phyloP scores from a whole-genome alignment of 164 flowering plant genomes.

The Litsea cubeba region DNA sequence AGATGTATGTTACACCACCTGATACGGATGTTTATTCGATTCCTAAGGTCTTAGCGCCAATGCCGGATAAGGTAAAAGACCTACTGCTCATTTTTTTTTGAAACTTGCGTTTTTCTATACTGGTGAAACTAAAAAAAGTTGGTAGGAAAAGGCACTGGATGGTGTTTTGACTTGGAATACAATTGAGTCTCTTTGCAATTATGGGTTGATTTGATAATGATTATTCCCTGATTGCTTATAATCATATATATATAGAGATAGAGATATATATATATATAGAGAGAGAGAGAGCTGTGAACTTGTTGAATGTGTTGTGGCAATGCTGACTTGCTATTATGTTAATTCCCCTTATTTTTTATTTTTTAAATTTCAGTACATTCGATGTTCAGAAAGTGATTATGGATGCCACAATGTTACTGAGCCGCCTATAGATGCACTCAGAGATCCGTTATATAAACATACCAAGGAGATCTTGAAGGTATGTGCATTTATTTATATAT shows the following conservation, averaged over 20 bases:
- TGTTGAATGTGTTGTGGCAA: neutral
- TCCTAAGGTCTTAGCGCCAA: constrained; percentile 88
- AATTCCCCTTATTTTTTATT: neutral
- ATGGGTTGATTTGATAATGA: neutral
- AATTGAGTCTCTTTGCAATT: too few relatives aligned
- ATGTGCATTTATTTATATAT: constrained; percentile 4
- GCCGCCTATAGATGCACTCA: constrained; percentile 90
- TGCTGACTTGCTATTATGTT: neutral
- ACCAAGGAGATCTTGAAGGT: constrained; percentile 79
- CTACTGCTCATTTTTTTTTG: too few relatives aligned
- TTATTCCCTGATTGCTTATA: neutral
- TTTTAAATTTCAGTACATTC: constrained; percentile 55
- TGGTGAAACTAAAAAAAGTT: too few relatives aligned
- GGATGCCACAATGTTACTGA: constrained; percentile 83
- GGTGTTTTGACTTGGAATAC: too few relatives aligned
- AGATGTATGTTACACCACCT: constrained; percentile 99
- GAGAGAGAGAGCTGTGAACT: neutral
- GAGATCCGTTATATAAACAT: constrained; percentile 84
- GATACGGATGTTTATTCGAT: constrained; percentile 91
- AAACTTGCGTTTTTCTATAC: too few relatives aligned
- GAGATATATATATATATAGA: too few relatives aligned
- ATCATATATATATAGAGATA: too few relatives aligned
- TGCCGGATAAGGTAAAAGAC: constrained; percentile 74
- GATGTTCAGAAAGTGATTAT: constrained; percentile 84
- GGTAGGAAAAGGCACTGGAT: too few relatives aligned